Percentiles rank a stretch among this genome's conserved stretches.
Conservation (phyloP, 495 filamentous ascomycete species). For the Sporormia fimetaria region DNA sequence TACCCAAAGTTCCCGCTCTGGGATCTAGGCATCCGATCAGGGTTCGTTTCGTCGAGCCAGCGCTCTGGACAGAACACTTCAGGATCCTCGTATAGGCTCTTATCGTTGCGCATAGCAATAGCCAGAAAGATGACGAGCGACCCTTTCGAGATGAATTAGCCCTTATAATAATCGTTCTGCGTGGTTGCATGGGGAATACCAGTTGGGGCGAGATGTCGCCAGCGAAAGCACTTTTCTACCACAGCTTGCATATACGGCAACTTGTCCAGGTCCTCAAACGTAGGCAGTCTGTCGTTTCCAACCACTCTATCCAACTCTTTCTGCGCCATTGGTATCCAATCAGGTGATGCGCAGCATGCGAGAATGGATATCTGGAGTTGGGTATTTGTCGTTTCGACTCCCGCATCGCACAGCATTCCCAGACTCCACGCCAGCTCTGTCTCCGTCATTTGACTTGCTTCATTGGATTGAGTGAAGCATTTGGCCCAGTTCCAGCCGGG, state of each 20-base stretch:
- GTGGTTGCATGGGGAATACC: slow-evolving; percentile 11
- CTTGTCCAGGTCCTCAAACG: slow-evolving; percentile 2
- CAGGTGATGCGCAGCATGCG: slow-evolving; percentile 2
- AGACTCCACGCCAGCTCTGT: slow-evolving; percentile 3
- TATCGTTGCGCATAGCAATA: slow-evolving; percentile 1
- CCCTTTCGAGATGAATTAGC: slow-evolving; percentile 6
- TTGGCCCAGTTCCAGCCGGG: slow-evolving; percentile 11
- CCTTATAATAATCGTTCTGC: slow-evolving; percentile 5
- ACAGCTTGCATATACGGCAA: slow-evolving; percentile 10
- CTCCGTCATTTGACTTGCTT: slow-evolving; percentile 4
- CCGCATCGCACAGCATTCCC: slow-evolving; percentile 8
- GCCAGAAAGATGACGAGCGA: background rate
- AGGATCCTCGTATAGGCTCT: background rate
- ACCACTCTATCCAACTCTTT: slow-evolving; percentile 5
- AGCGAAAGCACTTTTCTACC: slow-evolving; percentile 9
- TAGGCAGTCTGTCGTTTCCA: slow-evolving; percentile 2
- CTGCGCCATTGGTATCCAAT: slow-evolving; percentile 2
- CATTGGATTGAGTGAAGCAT: slow-evolving; percentile 5
- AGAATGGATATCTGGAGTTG: background rate
- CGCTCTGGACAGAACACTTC: slow-evolving; percentile 9
- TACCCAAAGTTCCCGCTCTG: slow-evolving; percentile 1
- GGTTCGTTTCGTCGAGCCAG: slow-evolving; percentile 3
- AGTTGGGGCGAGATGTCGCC: slow-evolving; percentile 2
- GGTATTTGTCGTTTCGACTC: slow-evolving; percentile 2
- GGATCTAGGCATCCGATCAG: too few species aligned